Evolutionary conservation across 2,329 filamentous ascomycete genomes (phyloP), one percentile per base, ranked within the genome.

Genomic region (Hymenoscyphus scutula): DNA sequence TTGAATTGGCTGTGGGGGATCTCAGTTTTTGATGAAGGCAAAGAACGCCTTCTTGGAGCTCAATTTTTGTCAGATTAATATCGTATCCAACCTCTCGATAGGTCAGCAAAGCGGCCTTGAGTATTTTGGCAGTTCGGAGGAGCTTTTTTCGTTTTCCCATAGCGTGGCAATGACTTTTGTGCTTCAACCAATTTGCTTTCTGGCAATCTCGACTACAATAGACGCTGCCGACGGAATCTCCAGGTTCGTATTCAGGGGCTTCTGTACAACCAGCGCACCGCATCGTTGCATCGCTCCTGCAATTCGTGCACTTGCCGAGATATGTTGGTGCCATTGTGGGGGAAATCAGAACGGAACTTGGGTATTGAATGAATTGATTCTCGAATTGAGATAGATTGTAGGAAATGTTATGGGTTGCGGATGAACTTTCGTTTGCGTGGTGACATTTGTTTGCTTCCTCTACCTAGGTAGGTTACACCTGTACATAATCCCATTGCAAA

Each of bases 1-100:
- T 23, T 45, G 38, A 5, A 17, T n/a, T 45, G 8, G 4, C 38
- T 45, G 17, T 45, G n/a, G 38, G n/a, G 13, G 38, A 17, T 45
- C 17, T 56, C n/a, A 32, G 6, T 23, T 37, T 56, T 10, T 56
- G 29, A 15, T 56, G 32, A 34, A 56, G 32, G 13, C 32, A 25
- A 37, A 56, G 54, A 38, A 56, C 30, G 30, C 55, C 55, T 23
- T 57, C 8, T 23, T 27, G n/a, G 30, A 57, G 41, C 55, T 56
- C 32, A 15, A 56, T 56, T 13, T 56, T 56, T 38, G 15, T 37
- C 15, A 56, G 17, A 19, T 56, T n/a, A n/a, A 57, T 23, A 38
- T 57, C 55, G 55, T 37, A 57, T 8, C 17, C 34, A 7, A 23
- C 29, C 34, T 57, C 55, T 57, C n/a, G 17, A 8, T 57, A 57